A percentile compares a stretch with the other conserved stretches of the same genome.
Evolutionary conservation across 2,329 filamentous ascomycete species (phyloP).

Genomic region (Tolypocladium pustulatum): DNA sequence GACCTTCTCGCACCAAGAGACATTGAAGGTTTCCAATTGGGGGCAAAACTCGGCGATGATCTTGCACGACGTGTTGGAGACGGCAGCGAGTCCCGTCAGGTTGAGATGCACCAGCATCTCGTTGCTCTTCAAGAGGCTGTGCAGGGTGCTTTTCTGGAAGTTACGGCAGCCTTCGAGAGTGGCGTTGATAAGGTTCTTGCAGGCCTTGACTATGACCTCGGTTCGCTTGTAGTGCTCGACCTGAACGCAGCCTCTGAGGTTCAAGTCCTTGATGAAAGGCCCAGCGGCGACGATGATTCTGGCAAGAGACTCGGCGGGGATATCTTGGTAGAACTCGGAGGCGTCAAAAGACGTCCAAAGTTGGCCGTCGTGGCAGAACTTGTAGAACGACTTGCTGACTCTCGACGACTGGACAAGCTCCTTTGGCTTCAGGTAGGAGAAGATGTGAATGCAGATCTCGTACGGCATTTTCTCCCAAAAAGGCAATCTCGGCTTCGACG

Average conservation of each 20-base stretch:
- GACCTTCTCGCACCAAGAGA: constrained; percentile 88
- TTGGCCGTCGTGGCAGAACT: constrained; percentile 87
- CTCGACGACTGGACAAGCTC: constrained; percentile 71
- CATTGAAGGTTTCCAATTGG: constrained; percentile 72
- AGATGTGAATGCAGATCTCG: constrained; percentile 70
- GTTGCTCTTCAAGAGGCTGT: constrained; percentile 66
- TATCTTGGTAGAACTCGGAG: constrained; percentile 77
- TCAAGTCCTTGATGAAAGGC: constrained; percentile 83
- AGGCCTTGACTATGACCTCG: constrained; percentile 70
- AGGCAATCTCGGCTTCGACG: constrained; percentile 34
- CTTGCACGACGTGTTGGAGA: constrained; percentile 76
- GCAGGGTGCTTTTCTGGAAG: constrained; percentile 66
- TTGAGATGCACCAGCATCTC: constrained; percentile 73
- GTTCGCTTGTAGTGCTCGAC: constrained; percentile 70
- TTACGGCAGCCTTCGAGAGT: constrained; percentile 86
- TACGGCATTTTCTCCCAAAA: constrained; percentile 76
- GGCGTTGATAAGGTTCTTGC: constrained; percentile 77
- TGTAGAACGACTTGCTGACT: constrained; percentile 69
- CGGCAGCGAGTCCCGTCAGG: constrained; percentile 67
- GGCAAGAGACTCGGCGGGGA: constrained; percentile 71
- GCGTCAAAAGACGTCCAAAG: constrained; percentile 81
- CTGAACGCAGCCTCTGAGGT: constrained; percentile 84
- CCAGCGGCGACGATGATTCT: constrained; percentile 79
- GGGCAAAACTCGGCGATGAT: constrained; percentile 75
- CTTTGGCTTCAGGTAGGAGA: constrained; percentile 66